A percentile compares a stretch with the other conserved stretches of the same genome.
Conservation (phyloP, 495 filamentous ascomycete species). For the Trichoderma virens region DNA sequence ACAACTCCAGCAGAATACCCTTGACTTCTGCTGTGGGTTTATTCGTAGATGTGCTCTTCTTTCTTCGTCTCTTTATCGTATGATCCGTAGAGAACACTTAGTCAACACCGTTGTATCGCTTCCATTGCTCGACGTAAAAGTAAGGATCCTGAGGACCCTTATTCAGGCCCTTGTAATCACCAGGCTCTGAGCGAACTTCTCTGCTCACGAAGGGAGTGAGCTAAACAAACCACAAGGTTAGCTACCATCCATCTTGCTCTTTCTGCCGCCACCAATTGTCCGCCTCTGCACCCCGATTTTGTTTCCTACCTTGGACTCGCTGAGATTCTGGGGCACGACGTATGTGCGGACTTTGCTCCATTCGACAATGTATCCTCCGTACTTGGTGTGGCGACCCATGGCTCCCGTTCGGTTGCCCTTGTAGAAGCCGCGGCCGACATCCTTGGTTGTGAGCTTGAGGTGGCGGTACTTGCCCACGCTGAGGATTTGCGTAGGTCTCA, state of each 20-base stretch:
- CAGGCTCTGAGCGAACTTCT: slow-evolving; percentile 1
- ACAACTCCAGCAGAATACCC: slow-evolving; percentile 4
- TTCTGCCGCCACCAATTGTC: background rate
- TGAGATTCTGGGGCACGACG: slow-evolving; percentile 61
- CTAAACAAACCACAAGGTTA: background rate
- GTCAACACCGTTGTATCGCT: slow-evolving; percentile 9
- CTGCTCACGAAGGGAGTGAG: slow-evolving; percentile 13
- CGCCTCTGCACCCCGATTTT: no score
- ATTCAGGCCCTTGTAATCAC: slow-evolving; percentile 6
- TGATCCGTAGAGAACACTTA: background rate
- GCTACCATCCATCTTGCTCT: background rate
- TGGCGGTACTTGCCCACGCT: slow-evolving; percentile 56
- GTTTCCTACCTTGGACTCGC: slow-evolving; percentile 66
- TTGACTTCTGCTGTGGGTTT: background rate
- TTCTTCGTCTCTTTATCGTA: background rate
- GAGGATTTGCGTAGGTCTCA: slow-evolving; percentile 67
- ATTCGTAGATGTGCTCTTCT: background rate
- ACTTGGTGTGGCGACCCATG: slow-evolving; percentile 78
- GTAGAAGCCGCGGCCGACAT: slow-evolving; percentile 88
- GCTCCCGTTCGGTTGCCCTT: slow-evolving; percentile 86
- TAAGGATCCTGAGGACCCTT: slow-evolving; percentile 10
- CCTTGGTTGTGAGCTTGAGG: slow-evolving; percentile 77
- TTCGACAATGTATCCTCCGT: slow-evolving; percentile 77
- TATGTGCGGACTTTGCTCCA: slow-evolving; percentile 86
- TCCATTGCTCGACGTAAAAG: slow-evolving; percentile 12